Percentiles rank a stretch among this genome's conserved stretches.
Conservation (phyloP, 164 flowering plant genomes). For the Echeveria elegans region DNA sequence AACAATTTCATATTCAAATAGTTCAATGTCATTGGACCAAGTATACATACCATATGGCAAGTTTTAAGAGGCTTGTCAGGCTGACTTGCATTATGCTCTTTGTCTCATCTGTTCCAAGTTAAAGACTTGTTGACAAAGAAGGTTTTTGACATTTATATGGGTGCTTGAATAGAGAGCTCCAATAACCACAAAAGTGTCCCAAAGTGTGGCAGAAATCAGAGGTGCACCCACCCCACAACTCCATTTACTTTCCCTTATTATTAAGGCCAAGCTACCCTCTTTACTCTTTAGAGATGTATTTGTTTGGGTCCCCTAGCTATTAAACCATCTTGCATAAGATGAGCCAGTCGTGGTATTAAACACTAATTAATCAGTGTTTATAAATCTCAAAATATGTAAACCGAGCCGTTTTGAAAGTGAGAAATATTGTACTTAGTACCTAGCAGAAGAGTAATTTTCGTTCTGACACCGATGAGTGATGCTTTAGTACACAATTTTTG, state of each 20-base stretch:
- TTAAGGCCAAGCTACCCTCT: not conserved
- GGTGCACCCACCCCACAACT: not conserved
- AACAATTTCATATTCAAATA: too few species aligned
- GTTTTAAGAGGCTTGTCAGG: not conserved
- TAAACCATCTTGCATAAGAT: too few species aligned
- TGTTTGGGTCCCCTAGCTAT: not conserved
- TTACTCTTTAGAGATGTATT: not conserved
- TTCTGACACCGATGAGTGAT: too few species aligned
- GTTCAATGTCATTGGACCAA: too few species aligned
- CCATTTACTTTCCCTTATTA: not conserved
- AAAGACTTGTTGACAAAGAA: not conserved
- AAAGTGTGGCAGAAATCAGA: not conserved
- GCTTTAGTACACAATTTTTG: too few species aligned
- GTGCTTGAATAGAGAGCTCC: not conserved
- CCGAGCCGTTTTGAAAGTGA: too few species aligned
- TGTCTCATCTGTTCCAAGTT: not conserved
- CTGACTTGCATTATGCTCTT: not conserved
- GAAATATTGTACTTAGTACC: too few species aligned
- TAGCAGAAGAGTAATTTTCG: too few species aligned
- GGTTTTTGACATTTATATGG: not conserved
- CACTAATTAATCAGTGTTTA: too few species aligned
- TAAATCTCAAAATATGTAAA: too few species aligned
- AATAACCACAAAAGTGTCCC: not conserved
- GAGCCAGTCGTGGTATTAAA: too few species aligned
- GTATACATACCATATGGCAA: not conserved